Evolutionary conservation across 805 yeast species (phyloP), one percentile per base, ranked within the genome.

Genomic region (Millerozyma miso): DNA sequence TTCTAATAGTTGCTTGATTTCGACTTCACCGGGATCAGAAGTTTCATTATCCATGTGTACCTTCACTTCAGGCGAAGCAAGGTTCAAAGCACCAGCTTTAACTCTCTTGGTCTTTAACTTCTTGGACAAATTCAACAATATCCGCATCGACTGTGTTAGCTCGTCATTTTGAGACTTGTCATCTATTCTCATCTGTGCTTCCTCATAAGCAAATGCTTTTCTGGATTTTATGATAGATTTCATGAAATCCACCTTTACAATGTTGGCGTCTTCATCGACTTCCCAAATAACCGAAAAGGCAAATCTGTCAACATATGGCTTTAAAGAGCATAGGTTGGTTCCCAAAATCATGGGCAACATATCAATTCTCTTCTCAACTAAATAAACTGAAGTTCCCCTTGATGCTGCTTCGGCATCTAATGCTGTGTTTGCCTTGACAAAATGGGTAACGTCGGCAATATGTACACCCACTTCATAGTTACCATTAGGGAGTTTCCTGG

Each of bases 281-380:
- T 90, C 98, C 99, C 99, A 93, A 37, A 93, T 67, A 3, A 89
- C 97, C 6, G 96, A 87, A 60, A 93, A 93, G 0, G 99, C 95
- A 69, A 81, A 93, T 62, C 99, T 79, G 50, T 93, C 99, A 35
- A 93, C 97, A 58, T 88, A 83, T 4, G 98, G 97, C 58, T 86
- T 85, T 58, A 93, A 75, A 3, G 99, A 93, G 72, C 99, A 93
- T 55, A 93, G 69, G 61, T 93, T 93, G 3, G 99, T 93, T 61
- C 99, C 98, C 44, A 93, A 74, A 37, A 93, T 67, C 83, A 86
- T 81, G 4, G 99, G 99, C 49, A 93, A 73, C 99, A 93, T 93
- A 74, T 93, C 99, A 54, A 93, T 93, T 76, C 99, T 86, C 65
- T 93, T 91, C 62, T 93, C 99, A 12, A 93, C 99, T 43, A 93